Evolutionary conservation across 2,329 filamentous ascomycete species (phyloP).

Genomic region (Sarocladiaceae sp.): DNA sequence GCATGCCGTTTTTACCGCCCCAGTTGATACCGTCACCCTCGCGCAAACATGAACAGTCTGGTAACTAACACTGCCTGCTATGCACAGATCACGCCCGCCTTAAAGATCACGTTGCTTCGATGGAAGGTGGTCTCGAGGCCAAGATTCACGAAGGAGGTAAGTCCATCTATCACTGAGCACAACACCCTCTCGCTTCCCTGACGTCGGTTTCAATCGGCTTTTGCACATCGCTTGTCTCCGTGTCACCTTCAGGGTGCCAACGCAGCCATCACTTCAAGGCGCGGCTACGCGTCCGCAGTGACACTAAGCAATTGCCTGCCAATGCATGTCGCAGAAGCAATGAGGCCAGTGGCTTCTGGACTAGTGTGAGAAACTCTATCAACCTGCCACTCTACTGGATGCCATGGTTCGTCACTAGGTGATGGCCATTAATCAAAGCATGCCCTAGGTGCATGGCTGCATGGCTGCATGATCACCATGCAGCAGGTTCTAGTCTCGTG

Average conservation of each 20-base stretch:
- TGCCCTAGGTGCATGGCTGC: conserved; percentile 13
- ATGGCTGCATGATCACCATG: conserved; percentile 30
- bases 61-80: not conserved
- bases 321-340: not conserved
- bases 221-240: not conserved
- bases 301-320: not conserved
- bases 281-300: not conserved
- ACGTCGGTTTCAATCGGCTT: not conserved
- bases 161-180: conserved; percentile 30
- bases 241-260: not conserved
- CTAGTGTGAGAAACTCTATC: not conserved
- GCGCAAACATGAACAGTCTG: not conserved
- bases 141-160: conserved; percentile 88
- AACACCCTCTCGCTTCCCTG: not conserved
- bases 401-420: not conserved
- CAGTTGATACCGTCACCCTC: too few relatives aligned
- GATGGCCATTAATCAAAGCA: conserved; percentile 6
- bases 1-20: too few relatives aligned
- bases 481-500: conserved; percentile 27
- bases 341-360: not conserved
- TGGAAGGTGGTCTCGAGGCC: conserved; percentile 87
- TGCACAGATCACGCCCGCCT: conserved; percentile 78
- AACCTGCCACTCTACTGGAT: too few relatives aligned
- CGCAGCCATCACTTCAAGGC: not conserved
- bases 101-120: conserved; percentile 78